Percentiles rank a stretch among this genome's conserved stretches.
Evolutionary conservation across 352 stramenopile species (phyloP).

Genomic region (Pythium angustatum): DNA sequence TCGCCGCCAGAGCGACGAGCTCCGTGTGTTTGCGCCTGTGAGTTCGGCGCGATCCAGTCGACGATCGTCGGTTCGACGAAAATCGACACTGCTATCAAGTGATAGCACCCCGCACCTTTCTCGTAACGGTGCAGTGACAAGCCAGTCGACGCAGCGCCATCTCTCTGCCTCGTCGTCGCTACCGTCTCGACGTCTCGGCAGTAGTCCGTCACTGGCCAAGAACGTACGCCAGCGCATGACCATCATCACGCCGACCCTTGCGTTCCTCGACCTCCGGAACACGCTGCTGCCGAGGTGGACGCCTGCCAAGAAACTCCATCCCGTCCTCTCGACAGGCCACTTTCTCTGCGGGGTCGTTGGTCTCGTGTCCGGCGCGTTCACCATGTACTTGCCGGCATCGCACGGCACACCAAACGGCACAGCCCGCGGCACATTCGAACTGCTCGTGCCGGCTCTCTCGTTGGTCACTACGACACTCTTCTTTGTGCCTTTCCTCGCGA

Average conservation of each 20-base stretch:
- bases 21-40: conserved; percentile 13
- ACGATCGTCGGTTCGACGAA: background rate
- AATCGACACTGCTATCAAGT: background rate
- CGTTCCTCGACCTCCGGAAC: conserved; percentile 19
- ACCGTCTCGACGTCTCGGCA: background rate
- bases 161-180: too few species aligned
- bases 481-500: conserved; percentile 4
- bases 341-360: too few species aligned
- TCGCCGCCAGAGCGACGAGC: background rate
- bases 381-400: too few species aligned
- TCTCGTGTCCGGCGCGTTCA: too few species aligned
- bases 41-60: conserved; percentile 3
- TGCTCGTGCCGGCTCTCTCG: conserved; percentile 5
- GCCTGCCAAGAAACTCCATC: conserved; percentile 2
- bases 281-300: background rate
- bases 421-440: too few species aligned
- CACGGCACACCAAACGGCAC: too few species aligned
- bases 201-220: background rate
- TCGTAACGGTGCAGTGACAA: background rate
- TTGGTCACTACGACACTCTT: conserved; percentile 16
- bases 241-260: conserved; percentile 18
- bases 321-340: too few species aligned
- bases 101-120: background rate
- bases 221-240: conserved; percentile 2
- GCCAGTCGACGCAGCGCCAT: background rate